Base-by-base conservation (phyloP, 345 rosid genomes). In the Limnanthes douglasii region DNA sequence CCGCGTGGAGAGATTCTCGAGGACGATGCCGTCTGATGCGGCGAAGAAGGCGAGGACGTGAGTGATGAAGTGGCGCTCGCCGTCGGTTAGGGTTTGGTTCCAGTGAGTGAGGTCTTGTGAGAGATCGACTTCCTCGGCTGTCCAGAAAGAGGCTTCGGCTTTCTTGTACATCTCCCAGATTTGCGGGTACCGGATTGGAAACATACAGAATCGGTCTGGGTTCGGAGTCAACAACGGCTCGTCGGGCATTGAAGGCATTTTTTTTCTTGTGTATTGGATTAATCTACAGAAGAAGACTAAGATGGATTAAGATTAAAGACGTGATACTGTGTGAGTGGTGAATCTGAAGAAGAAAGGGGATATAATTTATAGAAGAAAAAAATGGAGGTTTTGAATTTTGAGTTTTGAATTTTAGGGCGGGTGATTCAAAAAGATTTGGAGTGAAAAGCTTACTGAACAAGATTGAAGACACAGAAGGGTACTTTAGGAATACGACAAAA, bases 81-180 rank as follows among this genome's bases (percentile, higher is more conserved):
- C 94, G 36, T 68, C 34, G 29, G 78, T 62, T 0, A 90, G 79
- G 45, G 42, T 0, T 10, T 75, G 39, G 14, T 59, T 94, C 98
- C 98, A 84, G 44, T 80, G 81, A 18, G 79, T 74, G 5, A 39
- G 23, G 43, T 90, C 96, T 15, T 62, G 64, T 2, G 98, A 90
- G 33, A 90, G 72, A 27, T 90, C 98, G 15, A 90, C 98, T 49
- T 90, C 98, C 57, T 90, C 96, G 2, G 96, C 96, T 1, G 96
- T 90, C 94, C 98, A 90, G 31, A 90, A 90, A 0, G 96, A 90
- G 17, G 98, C 96, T 43, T 80, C 98, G 10, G 94, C 94, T 37
- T 90, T 75, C 78, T 90, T 84, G 68, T 90, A 84, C 98, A 84
- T 84, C 34, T 90, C 94, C 98, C 96, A 90, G 31, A 90, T 67